These are phyloP conservation scores for Rhododendron griersonianum DNA, from an alignment of 148 eudicot species.

Conservation along the genomic window DNA sequence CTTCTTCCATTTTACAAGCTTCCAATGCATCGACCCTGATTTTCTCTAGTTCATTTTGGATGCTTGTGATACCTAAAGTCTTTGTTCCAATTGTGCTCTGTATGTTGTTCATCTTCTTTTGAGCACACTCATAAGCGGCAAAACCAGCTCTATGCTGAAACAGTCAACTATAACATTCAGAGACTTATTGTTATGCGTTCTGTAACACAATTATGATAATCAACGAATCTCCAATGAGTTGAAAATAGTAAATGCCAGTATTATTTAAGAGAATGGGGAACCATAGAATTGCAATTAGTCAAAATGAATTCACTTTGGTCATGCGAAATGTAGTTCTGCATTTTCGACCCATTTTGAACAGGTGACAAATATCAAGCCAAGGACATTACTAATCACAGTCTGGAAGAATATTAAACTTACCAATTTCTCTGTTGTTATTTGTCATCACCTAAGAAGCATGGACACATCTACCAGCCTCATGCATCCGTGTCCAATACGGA, in stretches of 20 bases:
- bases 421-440: too few species aligned
- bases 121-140: conserved; percentile 67
- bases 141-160: conserved; percentile 77
- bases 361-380: not conserved
- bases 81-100: conserved; percentile 46
- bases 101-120: conserved; percentile 59
- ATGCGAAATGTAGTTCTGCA: not conserved
- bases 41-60: conserved; percentile 52
- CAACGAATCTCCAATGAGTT: not conserved
- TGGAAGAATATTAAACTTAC: too few species aligned
- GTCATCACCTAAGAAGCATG: too few species aligned
- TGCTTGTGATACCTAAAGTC: conserved; percentile 34
- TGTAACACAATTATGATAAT: too few species aligned
- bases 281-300: not conserved
- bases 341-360: not conserved
- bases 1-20: conserved; percentile 76
- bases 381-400: too few species aligned
- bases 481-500: too few species aligned
- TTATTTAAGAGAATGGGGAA: not conserved
- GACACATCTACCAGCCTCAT: too few species aligned
- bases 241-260: not conserved
- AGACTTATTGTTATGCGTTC: too few species aligned
- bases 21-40: conserved; percentile 49
- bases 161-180: conserved; percentile 7
- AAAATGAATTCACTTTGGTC: not conserved